These are phyloP conservation scores for Aspergillus aculeatus DNA, from an alignment of 2,329 filamentous ascomycete genomes.

Conservation along the genomic window DNA sequence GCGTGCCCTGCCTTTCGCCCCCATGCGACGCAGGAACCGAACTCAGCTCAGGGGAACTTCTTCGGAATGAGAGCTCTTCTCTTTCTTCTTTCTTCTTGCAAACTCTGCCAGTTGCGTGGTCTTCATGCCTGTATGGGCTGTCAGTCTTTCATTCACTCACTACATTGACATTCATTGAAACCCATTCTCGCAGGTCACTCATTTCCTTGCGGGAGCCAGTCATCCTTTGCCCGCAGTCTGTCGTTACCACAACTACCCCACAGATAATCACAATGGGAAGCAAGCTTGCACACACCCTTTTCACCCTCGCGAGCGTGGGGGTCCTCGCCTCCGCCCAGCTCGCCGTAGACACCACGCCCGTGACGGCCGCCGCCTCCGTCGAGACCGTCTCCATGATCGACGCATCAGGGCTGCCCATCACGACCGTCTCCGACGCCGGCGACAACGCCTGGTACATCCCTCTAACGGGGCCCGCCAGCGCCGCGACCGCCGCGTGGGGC, in stretches of 20 bases:
- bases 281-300: not conserved
- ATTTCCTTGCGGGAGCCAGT: not conserved
- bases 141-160: not conserved
- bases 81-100: not conserved
- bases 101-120: not conserved
- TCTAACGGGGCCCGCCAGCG: not conserved
- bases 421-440: not conserved
- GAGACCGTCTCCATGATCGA: constrained; percentile 5
- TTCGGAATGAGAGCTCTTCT: not conserved
- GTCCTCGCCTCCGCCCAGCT: not conserved
- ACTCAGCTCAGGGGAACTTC: not conserved
- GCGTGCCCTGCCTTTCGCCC: not conserved
- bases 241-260: not conserved
- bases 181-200: not conserved
- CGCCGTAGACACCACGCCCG: not conserved
- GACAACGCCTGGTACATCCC: constrained; percentile 4
- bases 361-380: not conserved
- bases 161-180: not conserved
- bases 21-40: not conserved
- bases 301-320: not conserved
- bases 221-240: not conserved
- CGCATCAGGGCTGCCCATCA: constrained; percentile 3
- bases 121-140: not conserved
- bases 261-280: not conserved
- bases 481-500: constrained; percentile 4